A percentile compares a stretch with the other conserved stretches of the same genome.
phyloP scores from a whole-genome alignment of 2,329 filamentous ascomycete species.

The Rasamsonia emersonii region DNA sequence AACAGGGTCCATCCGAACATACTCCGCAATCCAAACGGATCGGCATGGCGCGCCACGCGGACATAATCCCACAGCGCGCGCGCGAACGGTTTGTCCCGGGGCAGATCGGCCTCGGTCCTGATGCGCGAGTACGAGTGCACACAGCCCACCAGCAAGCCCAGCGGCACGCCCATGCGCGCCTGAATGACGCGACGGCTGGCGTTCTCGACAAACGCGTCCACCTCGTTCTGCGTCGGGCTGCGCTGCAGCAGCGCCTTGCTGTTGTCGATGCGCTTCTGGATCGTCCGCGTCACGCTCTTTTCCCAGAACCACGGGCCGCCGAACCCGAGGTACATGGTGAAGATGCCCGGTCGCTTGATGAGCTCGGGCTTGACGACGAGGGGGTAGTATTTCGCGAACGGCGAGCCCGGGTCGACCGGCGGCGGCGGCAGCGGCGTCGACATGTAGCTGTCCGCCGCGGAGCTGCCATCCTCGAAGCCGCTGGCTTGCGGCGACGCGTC shows the following conservation, averaged over 20 bases:
- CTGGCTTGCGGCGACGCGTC: slow-evolving; percentile 14
- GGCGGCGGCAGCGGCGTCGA: slow-evolving; percentile 1
- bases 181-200: slow-evolving; percentile 15
- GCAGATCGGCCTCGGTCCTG: too few relatives aligned
- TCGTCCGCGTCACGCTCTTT: slow-evolving; percentile 3
- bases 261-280: slow-evolving; percentile 14
- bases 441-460: background rate
- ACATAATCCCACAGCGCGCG: slow-evolving; percentile 6
- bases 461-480: slow-evolving; percentile 1
- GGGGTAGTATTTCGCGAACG: slow-evolving; percentile 10
- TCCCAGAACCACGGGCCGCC: slow-evolving; percentile 15
- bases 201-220: slow-evolving; percentile 22
- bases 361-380: slow-evolving; percentile 17
- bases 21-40: slow-evolving; percentile 8
- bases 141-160: slow-evolving; percentile 9
- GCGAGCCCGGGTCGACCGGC: slow-evolving; percentile 5
- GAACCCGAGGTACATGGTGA: slow-evolving; percentile 22
- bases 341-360: slow-evolving; percentile 15
- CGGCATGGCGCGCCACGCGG: slow-evolving; percentile 3
- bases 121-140: slow-evolving; percentile 7
- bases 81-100: too few relatives aligned
- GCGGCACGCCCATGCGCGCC: slow-evolving; percentile 13
- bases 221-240: slow-evolving; percentile 23
- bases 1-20: slow-evolving; percentile 12
- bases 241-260: slow-evolving; percentile 17